Conservation (phyloP, 2,329 filamentous ascomycete species). For the Plectosphaerella cucumerina region DNA sequence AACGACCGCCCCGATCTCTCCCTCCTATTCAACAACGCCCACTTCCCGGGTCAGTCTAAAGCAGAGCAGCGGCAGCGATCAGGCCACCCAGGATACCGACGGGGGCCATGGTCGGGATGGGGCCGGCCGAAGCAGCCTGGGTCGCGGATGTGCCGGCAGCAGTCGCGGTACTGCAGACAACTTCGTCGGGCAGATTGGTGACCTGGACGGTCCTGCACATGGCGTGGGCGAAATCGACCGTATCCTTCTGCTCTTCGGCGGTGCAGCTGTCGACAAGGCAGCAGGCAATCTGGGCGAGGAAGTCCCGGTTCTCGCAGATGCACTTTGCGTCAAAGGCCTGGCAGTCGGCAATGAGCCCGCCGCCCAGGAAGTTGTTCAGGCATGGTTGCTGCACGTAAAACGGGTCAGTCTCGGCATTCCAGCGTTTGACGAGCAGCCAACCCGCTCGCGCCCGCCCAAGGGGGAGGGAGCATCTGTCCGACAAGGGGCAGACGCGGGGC, state of each 20-base stretch:
- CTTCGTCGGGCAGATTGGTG: constrained; percentile 25
- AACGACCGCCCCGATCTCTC: too few species aligned
- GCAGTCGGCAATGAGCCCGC: constrained; percentile 31
- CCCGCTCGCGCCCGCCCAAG: neutral
- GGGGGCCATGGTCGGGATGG: constrained; percentile 6
- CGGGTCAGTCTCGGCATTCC: constrained; percentile 15
- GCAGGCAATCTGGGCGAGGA: constrained; percentile 36
- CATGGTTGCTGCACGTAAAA: constrained; percentile 17
- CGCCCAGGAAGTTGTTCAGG: constrained; percentile 26
- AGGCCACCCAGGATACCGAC: constrained; percentile 9
- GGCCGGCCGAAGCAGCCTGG: neutral
- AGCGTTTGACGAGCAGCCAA: neutral
- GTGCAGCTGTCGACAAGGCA: constrained; percentile 32
- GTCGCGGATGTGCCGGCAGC: constrained; percentile 2
- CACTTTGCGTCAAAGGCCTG: constrained; percentile 31
- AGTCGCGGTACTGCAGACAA: constrained; percentile 26
- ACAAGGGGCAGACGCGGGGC: neutral
- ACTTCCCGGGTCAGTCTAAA: neutral
- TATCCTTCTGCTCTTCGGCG: constrained; percentile 22
- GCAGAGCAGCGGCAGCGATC: constrained; percentile 6
- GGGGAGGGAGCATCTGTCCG: neutral
- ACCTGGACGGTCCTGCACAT: constrained; percentile 33
- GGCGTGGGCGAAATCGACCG: constrained; percentile 30
- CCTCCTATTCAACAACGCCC: too few species aligned
- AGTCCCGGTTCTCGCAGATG: constrained; percentile 35